Evolutionary conservation across 371 early-diverging fungal species (phyloP), one percentile per base, ranked within the genome.

Genomic region (Gilbertella persicaria): DNA sequence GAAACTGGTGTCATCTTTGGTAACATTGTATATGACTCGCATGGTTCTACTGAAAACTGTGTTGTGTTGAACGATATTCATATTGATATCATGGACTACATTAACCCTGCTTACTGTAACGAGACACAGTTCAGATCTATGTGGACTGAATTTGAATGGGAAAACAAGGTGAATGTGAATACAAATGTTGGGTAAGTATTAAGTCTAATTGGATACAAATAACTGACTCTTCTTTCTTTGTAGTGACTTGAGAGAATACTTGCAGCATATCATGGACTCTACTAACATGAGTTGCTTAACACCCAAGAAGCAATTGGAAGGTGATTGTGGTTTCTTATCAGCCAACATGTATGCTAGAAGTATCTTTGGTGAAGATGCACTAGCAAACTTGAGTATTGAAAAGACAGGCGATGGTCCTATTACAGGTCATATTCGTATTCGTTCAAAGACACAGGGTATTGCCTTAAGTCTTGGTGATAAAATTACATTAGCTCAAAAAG

Each of bases 71-170:
- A 95, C 55, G 97, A 96, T 59, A 92, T 98, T 50, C 96, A 95
- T 61, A 91, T 97, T 62, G 99, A 98, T 62, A 98, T 98, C 60
- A 94, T 97, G 94, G 98, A 98, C 67, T 97, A 97, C 67, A 96
- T 98, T 72, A 91, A 94, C 54, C 95, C 97, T 19, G 93, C 94
- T 26, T 74, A 71, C 50, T 96, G 96, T 78, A 88, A 85, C 24
- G 94, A 95, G 64, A 89, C 90, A 35, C 91, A 87, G 84, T 98
- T 98, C 91, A 86, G 95, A 45, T 72, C 84, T 59, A 96, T 95
- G 95, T 98, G 99, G 99, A 90, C 90, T 47, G 96, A 96, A 73
- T 97, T 97, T 75, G 98, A 98, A 75, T 98, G 99, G 99, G 99
- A 98, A 71, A 98, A 98, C 83, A 97, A 97, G 84, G 94, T 98